These are phyloP conservation scores for Cladophialophora yegresii DNA, from an alignment of 2,329 filamentous ascomycete genomes.

Conservation along the genomic window DNA sequence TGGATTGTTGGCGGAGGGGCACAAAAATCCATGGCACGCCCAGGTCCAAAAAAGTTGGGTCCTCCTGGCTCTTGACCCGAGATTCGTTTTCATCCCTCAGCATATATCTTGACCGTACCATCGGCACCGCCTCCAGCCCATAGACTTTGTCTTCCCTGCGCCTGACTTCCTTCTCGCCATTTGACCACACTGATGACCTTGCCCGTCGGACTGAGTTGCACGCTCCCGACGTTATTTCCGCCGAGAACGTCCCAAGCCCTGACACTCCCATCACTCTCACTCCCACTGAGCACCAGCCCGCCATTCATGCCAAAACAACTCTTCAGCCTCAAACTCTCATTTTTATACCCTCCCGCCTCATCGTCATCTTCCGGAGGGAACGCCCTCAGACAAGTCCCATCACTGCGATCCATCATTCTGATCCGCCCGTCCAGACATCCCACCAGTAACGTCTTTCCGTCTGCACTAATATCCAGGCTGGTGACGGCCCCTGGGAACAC, in stretches of 20 bases:
- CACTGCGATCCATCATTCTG: slow-evolving; percentile 75
- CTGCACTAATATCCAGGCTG: slow-evolving; percentile 68
- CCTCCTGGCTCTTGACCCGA: not conserved
- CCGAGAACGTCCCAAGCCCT: slow-evolving; percentile 84
- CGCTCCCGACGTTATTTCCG: slow-evolving; percentile 53
- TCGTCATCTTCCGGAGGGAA: slow-evolving; percentile 59
- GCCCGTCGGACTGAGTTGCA: slow-evolving; percentile 30
- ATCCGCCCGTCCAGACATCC: slow-evolving; percentile 74
- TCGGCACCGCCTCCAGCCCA: slow-evolving; percentile 36
- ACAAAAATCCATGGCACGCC: not conserved
- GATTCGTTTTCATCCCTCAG: slow-evolving; percentile 7
- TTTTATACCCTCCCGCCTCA: slow-evolving; percentile 54
- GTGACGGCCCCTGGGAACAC: slow-evolving; percentile 70
- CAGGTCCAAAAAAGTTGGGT: not conserved
- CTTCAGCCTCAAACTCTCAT: slow-evolving; percentile 72
- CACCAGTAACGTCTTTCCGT: slow-evolving; percentile 73
- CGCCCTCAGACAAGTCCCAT: slow-evolving; percentile 70
- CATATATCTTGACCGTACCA: slow-evolving; percentile 35
- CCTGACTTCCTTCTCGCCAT: slow-evolving; percentile 34
- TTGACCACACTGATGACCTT: slow-evolving; percentile 36
- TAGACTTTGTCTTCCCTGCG: slow-evolving; percentile 27
- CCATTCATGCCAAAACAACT: slow-evolving; percentile 74
- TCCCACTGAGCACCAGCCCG: slow-evolving; percentile 75
- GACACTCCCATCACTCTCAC: slow-evolving; percentile 70
- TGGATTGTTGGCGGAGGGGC: not conserved